These are phyloP conservation scores for Ensete glaucum DNA, from an alignment of 176 grass and related monocot species.

Conservation along the genomic window DNA sequence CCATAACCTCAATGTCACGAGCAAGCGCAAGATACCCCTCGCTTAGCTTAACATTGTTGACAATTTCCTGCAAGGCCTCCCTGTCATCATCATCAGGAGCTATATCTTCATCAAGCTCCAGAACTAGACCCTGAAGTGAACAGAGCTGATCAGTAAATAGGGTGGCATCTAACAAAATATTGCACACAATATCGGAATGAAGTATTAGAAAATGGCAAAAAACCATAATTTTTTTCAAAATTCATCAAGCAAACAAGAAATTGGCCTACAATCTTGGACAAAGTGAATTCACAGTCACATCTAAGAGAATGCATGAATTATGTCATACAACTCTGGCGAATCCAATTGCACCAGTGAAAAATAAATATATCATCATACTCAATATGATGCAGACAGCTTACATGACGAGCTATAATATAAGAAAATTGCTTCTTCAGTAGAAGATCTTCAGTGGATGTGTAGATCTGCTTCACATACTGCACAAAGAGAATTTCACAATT, in stretches of 20 bases:
- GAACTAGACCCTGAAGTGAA: conserved; percentile 52
- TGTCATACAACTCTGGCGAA: neutral
- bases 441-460: conserved; percentile 63
- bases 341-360: neutral
- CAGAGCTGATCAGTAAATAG: neutral
- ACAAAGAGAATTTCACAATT: conserved; percentile 20
- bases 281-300: neutral
- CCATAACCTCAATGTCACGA: conserved; percentile 98
- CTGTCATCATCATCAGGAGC: conserved; percentile 78
- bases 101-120: conserved; percentile 90
- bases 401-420: conserved; percentile 85
- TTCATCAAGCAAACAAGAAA: no score
- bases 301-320: neutral
- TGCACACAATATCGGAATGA: neutral
- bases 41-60: conserved; percentile 81
- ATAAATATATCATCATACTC: neutral
- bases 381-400: conserved; percentile 23
- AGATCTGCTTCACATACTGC: conserved; percentile 92
- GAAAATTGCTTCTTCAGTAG: conserved; percentile 90
- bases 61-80: conserved; percentile 74
- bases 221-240: neutral
- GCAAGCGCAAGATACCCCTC: conserved; percentile 92
- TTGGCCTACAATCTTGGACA: neutral
- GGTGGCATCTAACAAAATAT: no score
- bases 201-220: neutral